Conservation (phyloP, 148 eudicot genomes). For the Camellia sinensis region DNA sequence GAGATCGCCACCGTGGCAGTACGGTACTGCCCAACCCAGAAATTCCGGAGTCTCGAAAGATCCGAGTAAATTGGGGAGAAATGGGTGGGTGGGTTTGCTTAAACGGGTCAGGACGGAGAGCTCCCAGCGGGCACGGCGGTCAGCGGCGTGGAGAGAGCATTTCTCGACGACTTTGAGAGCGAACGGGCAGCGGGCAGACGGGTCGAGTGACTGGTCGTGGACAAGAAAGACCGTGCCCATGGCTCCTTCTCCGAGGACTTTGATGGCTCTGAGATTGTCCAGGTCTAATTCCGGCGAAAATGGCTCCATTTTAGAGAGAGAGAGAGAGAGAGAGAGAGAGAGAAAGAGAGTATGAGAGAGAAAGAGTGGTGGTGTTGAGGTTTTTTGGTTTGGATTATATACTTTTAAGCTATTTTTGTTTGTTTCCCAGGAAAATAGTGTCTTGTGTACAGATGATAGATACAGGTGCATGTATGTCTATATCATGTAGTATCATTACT, state of each 20-base stretch:
- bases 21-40: constrained; percentile 64
- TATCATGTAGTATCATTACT: no score
- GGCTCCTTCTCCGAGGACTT: constrained; percentile 79
- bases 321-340: neutral
- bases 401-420: neutral
- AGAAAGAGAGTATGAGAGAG: constrained; percentile 6
- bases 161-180: constrained; percentile 65
- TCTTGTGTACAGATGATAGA: neutral
- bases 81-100: constrained; percentile 40
- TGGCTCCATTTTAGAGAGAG: constrained; percentile 8
- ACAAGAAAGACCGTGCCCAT: constrained; percentile 83
- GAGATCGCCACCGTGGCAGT: constrained; percentile 77
- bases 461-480: neutral
- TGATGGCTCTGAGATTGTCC: constrained; percentile 47
- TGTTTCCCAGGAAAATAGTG: no score
- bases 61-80: constrained; percentile 58
- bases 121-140: constrained; percentile 69
- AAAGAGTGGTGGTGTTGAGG: neutral
- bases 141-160: constrained; percentile 31
- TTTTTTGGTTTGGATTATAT: constrained; percentile 4
- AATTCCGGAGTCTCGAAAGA: constrained; percentile 39
- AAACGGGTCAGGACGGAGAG: constrained; percentile 44
- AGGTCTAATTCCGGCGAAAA: constrained; percentile 29
- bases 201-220: constrained; percentile 39
- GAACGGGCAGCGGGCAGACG: constrained; percentile 38